Conservation (phyloP, 805 yeast species). For the Ogataea polymorpha region DNA sequence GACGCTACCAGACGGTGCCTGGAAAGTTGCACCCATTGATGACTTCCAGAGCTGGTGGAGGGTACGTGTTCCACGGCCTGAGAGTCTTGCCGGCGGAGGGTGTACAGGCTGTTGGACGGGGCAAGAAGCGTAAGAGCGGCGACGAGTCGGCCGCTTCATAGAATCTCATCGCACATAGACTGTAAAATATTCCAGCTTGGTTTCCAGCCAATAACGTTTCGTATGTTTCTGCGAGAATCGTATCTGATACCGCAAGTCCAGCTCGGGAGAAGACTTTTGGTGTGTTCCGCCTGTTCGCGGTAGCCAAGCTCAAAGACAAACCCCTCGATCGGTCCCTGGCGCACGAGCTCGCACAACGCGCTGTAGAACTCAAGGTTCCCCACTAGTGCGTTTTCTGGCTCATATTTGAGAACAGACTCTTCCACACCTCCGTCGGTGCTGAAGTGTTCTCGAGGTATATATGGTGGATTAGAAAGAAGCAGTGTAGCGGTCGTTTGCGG, state of each 20-base stretch:
- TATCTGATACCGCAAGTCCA: slow-evolving; percentile 45
- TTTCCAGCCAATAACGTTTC: slow-evolving; percentile 68
- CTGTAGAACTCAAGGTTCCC: slow-evolving; percentile 74
- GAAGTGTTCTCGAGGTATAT: slow-evolving; percentile 54
- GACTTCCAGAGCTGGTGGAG: slow-evolving; percentile 93
- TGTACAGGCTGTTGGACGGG: slow-evolving; percentile 68
- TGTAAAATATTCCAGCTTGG: slow-evolving; percentile 11
- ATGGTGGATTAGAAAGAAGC: slow-evolving; percentile 89
- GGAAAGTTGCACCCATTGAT: slow-evolving; percentile 93
- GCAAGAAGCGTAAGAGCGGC: slow-evolving; percentile 40
- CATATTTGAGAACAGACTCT: slow-evolving; percentile 64
- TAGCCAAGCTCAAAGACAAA: slow-evolving; percentile 81
- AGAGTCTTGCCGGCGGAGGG: slow-evolving; percentile 70
- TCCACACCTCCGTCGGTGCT: slow-evolving; percentile 44
- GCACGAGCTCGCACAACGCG: slow-evolving; percentile 46
- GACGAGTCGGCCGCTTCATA: slow-evolving; percentile 11
- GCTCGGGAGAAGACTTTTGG: slow-evolving; percentile 7
- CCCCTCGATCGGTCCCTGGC: slow-evolving; percentile 42
- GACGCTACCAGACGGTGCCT: slow-evolving; percentile 88
- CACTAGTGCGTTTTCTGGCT: slow-evolving; percentile 75
- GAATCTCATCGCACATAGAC: slow-evolving; percentile 17
- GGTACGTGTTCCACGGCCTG: slow-evolving; percentile 75
- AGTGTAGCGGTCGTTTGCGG: slow-evolving; percentile 39
- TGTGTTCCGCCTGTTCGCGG: slow-evolving; percentile 45
- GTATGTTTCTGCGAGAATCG: slow-evolving; percentile 50